Base-by-base conservation (phyloP, 352 stramenopile genomes). In the Globisporangium mamillatum region DNA sequence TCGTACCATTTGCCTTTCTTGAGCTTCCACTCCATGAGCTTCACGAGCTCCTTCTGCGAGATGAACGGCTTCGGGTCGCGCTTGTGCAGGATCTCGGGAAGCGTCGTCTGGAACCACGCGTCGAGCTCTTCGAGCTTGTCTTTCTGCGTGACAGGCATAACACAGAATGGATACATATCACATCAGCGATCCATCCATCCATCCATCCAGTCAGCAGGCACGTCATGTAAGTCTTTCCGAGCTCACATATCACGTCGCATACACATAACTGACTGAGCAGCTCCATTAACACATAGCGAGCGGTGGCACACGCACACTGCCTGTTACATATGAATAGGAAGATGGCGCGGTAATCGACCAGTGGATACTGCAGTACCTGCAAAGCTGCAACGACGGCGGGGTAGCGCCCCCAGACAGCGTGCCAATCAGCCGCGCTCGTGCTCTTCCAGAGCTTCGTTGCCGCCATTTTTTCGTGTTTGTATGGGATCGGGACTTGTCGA, bases 21-120 rank as follows among this genome's bases (percentile, higher is more conserved):
- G 50, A 94, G 81, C 68, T 93, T 94, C 86, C 86, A 94, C 64
- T 92, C 68, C 84, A 94, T 90, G 52, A 94, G 75, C 52, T 78
- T 71, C 29, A 77, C 68, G 46, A 94, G 70, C 58, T 94, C 82
- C 25, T 59, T 12, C 54, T 93, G 79, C 38, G 70, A 80, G 64
- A 91, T 60, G 64, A 80, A 82, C 16, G 85, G 72, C 62, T 67
- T 32, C 5, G 85, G 83, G 22, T 89, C 81, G 16, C 85, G 83
- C 16, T 46, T 70, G 18, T 67, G 75, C 52, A 93, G 71, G 66
- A 77, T 61, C 9, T 62, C 36, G 14, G 78, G 83, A 58, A 90
- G 73, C 20, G 74, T 55, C 32, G 25, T 54, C 56, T 79, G 80
- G 70, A 86, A 81, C 85, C 85, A 93, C 41, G 53, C 68, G 65